phyloP scores from a whole-genome alignment of 176 grass and related monocot genomes.

The Tuctoria greenei region DNA sequence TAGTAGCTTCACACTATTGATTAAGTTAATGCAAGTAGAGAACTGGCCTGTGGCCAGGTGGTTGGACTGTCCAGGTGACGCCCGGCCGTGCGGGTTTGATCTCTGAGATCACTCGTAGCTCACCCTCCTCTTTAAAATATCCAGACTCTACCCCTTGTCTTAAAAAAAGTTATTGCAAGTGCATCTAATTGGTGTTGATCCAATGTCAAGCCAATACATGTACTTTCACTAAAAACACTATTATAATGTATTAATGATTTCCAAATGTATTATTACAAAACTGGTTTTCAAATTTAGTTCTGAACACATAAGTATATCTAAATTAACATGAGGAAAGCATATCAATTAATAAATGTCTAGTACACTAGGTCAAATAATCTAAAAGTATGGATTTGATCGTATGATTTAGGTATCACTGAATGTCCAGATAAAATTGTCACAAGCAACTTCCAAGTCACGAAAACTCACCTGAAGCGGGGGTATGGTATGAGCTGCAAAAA shows the following conservation, averaged over 20 bases:
- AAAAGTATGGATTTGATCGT: background rate
- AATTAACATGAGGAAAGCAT: background rate
- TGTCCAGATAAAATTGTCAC: background rate
- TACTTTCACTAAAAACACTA: too few relatives aligned
- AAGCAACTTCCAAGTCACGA: background rate
- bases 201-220: too few relatives aligned
- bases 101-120: too few relatives aligned
- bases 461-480: slow-evolving; percentile 65
- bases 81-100: too few relatives aligned
- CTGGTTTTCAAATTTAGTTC: background rate
- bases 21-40: too few relatives aligned
- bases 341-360: background rate
- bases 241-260: background rate
- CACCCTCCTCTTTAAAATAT: too few relatives aligned
- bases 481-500: slow-evolving; percentile 87
- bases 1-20: too few relatives aligned
- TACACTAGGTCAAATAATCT: background rate
- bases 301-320: background rate
- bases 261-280: background rate
- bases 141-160: too few relatives aligned
- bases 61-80: too few relatives aligned
- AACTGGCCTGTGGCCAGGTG: too few relatives aligned
- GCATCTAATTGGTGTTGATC: too few relatives aligned
- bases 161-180: too few relatives aligned
- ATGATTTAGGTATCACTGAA: background rate